Base-by-base conservation (phyloP, 2,329 filamentous ascomycete genomes). In the Decorospora gaudefroyi region DNA sequence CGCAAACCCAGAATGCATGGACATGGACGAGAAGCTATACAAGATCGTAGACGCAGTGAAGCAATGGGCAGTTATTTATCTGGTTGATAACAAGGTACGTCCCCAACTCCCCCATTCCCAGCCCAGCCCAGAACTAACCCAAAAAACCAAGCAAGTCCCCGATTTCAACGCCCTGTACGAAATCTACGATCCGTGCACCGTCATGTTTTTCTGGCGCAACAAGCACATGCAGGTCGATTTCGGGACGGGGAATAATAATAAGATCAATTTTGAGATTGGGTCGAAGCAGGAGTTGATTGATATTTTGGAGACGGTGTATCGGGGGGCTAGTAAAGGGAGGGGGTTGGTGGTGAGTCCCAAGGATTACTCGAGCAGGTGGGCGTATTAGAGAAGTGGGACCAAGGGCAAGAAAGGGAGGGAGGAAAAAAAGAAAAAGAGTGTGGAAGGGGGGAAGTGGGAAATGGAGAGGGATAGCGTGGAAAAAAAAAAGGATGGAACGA, bases 201-300 rank as follows among this genome's bases (percentile, higher is more conserved):
- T 96, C 70, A 95, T 96, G 87, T 93, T 88, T 76, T 95, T 95
- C 78, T 95, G 89, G 76, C 83, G 91, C 12, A 62, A 63, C 42
- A 63, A 61, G 23, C 59, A 59, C 8, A 59, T 62, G 25, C 49
- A 53, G 12, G 49, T 57, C 15, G 58, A 62, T 30, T 59, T 56
- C 29, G 60, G 92, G 32, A 96, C 92, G 1, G 92, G 92, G 57
- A 95, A 97, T 75, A 96, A 96, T 72, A 96, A 96, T 72, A 96
- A 96, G 72, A 78, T 96, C 59, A 96, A 95, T 68, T 95, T 89
- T 83, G 86, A 92, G 25, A 76, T 93, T 46, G 89, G 95, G 71
- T 90, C 96, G 65, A 96, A 96, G 74, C 91, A 97, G 70, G 92
- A 97, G 74, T 77, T 97, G 62, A 93, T 97, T 64, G 92, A 97